Conservation (phyloP, 192 early-diverging fungal species). For the Irineochytrium annulatum region DNA sequence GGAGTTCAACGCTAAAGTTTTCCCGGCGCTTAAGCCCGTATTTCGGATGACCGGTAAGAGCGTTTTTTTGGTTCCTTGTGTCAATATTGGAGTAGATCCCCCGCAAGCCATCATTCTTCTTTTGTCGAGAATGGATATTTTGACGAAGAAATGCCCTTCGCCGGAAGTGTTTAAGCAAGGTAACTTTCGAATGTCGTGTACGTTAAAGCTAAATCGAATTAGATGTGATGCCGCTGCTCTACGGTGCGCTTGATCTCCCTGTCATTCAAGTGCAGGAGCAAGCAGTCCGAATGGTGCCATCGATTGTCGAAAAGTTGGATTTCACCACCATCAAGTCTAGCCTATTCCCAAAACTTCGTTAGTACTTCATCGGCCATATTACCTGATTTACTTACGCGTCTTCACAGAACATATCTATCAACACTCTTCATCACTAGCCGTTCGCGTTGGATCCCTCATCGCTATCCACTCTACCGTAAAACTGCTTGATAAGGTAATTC, state of each 20-base stretch:
- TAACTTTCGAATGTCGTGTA: conserved; percentile 12
- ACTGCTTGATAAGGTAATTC: conserved; percentile 17
- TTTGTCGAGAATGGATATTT: conserved; percentile 55
- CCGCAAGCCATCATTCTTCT: conserved; percentile 66
- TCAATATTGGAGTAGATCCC: conserved; percentile 43
- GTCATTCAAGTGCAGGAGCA: conserved; percentile 28
- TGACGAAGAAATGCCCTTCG: conserved; percentile 59
- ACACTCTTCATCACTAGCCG: background rate
- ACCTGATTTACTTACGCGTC: background rate
- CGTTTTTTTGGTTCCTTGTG: conserved; percentile 14
- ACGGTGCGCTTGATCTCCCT: conserved; percentile 51
- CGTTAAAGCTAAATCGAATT: background rate
- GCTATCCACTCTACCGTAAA: conserved; percentile 20
- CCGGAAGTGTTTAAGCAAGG: conserved; percentile 60
- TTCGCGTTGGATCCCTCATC: conserved; percentile 14
- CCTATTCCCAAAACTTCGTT: conserved; percentile 61
- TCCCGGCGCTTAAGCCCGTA: conserved; percentile 60
- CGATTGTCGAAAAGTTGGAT: conserved; percentile 51
- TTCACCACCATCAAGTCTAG: conserved; percentile 58
- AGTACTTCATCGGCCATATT: background rate
- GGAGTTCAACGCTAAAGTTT: conserved; percentile 61
- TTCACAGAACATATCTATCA: background rate
- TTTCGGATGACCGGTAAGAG: conserved; percentile 37
- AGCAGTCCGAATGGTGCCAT: conserved; percentile 56
- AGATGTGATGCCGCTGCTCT: conserved; percentile 73